phyloP scores from a whole-genome alignment of 192 early-diverging fungal genomes.

The Rhizophagus prolifer region DNA sequence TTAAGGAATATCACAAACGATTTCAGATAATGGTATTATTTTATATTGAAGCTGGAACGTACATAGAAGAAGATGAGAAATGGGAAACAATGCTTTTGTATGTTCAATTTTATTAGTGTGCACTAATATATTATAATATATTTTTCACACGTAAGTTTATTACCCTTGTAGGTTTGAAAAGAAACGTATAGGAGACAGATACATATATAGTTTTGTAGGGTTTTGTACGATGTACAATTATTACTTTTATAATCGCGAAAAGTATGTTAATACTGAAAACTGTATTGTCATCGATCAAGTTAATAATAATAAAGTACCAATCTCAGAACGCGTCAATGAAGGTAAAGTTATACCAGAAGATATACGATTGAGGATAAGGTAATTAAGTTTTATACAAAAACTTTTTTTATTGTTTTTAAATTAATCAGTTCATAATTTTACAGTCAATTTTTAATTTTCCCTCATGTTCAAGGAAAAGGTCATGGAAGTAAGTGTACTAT shows the following conservation, averaged over 20 bases:
- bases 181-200: constrained; percentile 39
- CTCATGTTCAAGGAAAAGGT: constrained; percentile 80
- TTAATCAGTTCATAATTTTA: constrained; percentile 8
- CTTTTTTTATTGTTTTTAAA: constrained; percentile 8
- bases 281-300: too few relatives aligned
- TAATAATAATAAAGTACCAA: background rate
- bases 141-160: constrained; percentile 7
- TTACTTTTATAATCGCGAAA: constrained; percentile 57
- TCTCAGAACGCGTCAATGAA: background rate
- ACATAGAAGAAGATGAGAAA: constrained; percentile 78
- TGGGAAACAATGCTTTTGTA: constrained; percentile 73
- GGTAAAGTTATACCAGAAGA: constrained; percentile 53
- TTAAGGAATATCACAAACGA: constrained; percentile 74
- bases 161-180: constrained; percentile 51
- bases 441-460: constrained; percentile 93
- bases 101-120: background rate
- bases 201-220: constrained; percentile 74
- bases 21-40: constrained; percentile 80
- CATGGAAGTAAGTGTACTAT: constrained; percentile 62
- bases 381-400: background rate
- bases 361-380: constrained; percentile 84
- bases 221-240: constrained; percentile 86
- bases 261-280: background rate
- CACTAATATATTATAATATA: constrained; percentile 11
- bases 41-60: constrained; percentile 88